A percentile compares a stretch with the other conserved stretches of the same genome.
Evolutionary conservation across 768 basidiomycete genomes (phyloP).

Genomic region (Butyriboletus loyo): DNA sequence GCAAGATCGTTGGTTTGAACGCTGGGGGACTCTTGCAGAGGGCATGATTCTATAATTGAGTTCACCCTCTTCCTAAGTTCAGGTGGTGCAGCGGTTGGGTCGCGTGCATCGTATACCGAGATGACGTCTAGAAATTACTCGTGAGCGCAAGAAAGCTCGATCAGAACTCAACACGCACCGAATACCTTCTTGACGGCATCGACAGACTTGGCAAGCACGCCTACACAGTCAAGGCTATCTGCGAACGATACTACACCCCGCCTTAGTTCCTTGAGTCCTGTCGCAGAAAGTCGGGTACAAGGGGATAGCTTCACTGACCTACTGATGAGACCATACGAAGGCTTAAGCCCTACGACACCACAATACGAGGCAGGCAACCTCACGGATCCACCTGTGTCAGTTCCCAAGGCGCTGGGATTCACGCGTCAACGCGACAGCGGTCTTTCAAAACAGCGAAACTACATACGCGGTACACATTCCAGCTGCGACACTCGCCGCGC

Average conservation of each 20-base stretch:
- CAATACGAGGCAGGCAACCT: conserved; percentile 94
- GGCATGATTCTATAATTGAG: conserved; percentile 17
- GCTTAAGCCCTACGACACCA: conserved; percentile 89
- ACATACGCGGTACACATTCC: conserved; percentile 82
- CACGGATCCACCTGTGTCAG: conserved; percentile 94
- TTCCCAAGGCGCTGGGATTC: conserved; percentile 71
- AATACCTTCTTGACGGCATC: conserved; percentile 53
- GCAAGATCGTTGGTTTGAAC: conserved; percentile 29
- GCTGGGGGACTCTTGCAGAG: neutral
- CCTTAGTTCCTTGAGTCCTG: conserved; percentile 38
- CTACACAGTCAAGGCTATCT: conserved; percentile 93
- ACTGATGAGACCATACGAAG: conserved; percentile 89
- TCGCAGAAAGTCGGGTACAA: neutral
- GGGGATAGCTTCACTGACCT: conserved; percentile 45
- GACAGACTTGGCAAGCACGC: conserved; percentile 64
- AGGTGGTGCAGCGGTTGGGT: conserved; percentile 67
- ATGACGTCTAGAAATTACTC: conserved; percentile 28
- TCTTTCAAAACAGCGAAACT: neutral
- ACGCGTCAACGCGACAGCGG: neutral
- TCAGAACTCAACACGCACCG: conserved; percentile 37
- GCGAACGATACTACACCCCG: conserved; percentile 93
- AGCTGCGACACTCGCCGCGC: conserved; percentile 88
- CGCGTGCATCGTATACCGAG: conserved; percentile 55
- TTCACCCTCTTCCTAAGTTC: conserved; percentile 38
- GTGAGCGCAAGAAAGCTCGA: conserved; percentile 1